Evolutionary conservation across 2,329 filamentous ascomycete species (phyloP), one percentile per base, ranked within the genome.

Genomic region (Mariannaea sp.): DNA sequence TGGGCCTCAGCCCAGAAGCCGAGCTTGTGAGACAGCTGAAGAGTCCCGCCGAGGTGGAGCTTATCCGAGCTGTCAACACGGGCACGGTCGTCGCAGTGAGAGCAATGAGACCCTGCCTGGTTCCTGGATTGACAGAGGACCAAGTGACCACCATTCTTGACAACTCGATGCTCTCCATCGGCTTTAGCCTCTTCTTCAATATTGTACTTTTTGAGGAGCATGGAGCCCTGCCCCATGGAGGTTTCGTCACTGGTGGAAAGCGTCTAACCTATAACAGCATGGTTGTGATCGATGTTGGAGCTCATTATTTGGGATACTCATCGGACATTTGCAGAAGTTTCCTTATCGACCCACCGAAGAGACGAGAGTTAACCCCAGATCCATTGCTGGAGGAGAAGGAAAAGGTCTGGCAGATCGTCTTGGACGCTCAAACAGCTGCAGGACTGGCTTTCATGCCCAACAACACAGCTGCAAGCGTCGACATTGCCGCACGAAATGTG

Each of bases 241-340:
- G 80, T 1, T 78, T 80, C 55, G 75, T 75, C 9, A 76, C 80
- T 6, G 80, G 80, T 3, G 70, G 69, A 13, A 81, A 81, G 62
- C 73, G 76, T 40, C 69, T 85, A 7, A 77, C 78, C 9, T 61
- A 75, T 10, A 79, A 82, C 33, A 83, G 76, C 24, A 81, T 87
- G 69, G 71, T 87, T 0, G 71, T 87, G 10, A 86, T 87, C 36
- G 84, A 87, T 53, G 82, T 86, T 9, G 83, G 82, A 2, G 79
- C 81, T 1, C 83, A 86, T 65, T 77, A 84, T 26, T 74, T 81
- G 38, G 83, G 84, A 4, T 87, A 87, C 66, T 83, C 80, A 4
- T 86, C 82, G 2, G 83, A 87, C 58, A 83, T 87, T 7, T 84
- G 80, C 61, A 78, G 84, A 13, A 85, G 81, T 38, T 87, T 87